These are phyloP conservation scores for Exophiala calicioides DNA, from an alignment of 2,329 filamentous ascomycete species.

Conservation along the genomic window DNA sequence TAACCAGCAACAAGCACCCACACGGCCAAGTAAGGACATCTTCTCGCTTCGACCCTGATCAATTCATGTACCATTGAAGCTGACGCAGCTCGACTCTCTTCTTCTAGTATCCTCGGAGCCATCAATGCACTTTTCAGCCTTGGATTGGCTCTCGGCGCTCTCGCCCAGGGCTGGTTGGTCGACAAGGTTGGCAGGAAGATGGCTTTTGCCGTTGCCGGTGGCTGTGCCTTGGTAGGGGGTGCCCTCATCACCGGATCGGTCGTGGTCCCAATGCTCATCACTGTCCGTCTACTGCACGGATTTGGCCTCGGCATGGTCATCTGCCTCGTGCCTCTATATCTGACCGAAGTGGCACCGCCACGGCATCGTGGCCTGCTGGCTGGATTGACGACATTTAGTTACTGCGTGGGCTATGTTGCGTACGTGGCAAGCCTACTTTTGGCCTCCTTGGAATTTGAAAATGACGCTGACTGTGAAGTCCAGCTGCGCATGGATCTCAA, in stretches of 20 bases:
- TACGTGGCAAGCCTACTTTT: constrained; percentile 42
- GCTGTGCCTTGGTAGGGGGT: constrained; percentile 37
- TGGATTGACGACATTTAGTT: constrained; percentile 7
- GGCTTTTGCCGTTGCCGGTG: constrained; percentile 39
- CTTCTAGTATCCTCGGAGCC: constrained; percentile 47
- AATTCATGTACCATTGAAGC: no score
- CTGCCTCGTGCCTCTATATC: constrained; percentile 45
- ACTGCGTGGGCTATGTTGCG: constrained; percentile 13
- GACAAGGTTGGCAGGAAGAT: constrained; percentile 41
- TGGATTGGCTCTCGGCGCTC: constrained; percentile 39
- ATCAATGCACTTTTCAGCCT: constrained; percentile 48
- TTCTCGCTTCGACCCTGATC: no score
- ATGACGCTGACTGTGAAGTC: constrained; percentile 42
- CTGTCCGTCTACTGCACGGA: constrained; percentile 35
- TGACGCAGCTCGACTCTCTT: no score
- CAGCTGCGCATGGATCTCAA: constrained; percentile 2
- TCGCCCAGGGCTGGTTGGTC: constrained; percentile 41
- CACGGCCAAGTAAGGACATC: no score
- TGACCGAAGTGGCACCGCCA: constrained; percentile 46
- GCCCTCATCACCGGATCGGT: constrained; percentile 42
- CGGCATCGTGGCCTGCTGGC: constrained; percentile 42
- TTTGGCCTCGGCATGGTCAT: constrained; percentile 49
- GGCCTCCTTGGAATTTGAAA: constrained; percentile 44
- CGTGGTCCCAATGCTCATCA: constrained; percentile 17
- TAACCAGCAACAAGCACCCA: no score